A percentile compares a stretch with the other conserved stretches of the same genome.
Conservation (phyloP, 2,329 filamentous ascomycete species). For the Botrytis fragariae region DNA sequence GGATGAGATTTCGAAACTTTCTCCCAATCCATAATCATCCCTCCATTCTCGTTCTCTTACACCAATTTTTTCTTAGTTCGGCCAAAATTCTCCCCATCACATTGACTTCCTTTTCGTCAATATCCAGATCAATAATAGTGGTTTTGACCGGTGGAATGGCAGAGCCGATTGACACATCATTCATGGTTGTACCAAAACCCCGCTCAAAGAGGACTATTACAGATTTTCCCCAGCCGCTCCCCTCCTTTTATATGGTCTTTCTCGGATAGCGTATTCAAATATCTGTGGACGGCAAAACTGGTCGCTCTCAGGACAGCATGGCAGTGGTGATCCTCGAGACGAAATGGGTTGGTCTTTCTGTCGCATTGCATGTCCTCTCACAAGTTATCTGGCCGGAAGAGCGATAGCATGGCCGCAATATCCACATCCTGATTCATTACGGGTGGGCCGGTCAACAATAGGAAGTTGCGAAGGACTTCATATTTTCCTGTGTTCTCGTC, state of each 20-base stretch:
- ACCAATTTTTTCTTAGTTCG: too few relatives aligned
- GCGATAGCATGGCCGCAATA: not conserved
- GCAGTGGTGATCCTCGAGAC: not conserved
- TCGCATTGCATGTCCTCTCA: not conserved
- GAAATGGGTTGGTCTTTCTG: not conserved
- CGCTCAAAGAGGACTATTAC: not conserved
- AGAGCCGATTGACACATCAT: not conserved
- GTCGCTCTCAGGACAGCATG: not conserved
- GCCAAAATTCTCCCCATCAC: too few relatives aligned
- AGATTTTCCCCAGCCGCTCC: not conserved
- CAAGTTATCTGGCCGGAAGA: not conserved
- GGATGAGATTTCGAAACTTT: too few relatives aligned
- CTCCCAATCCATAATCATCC: too few relatives aligned
- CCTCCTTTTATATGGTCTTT: not conserved
- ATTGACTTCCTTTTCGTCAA: too few relatives aligned
- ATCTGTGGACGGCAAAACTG: not conserved
- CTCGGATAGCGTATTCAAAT: fast-evolving
- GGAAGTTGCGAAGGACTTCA: fast-evolving
- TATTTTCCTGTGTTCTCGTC: not conserved
- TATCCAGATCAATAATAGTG: too few relatives aligned
- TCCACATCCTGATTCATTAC: not conserved
- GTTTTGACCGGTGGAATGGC: too few relatives aligned
- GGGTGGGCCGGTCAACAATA: not conserved
- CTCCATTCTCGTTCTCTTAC: too few relatives aligned
- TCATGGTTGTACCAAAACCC: not conserved